Evolutionary conservation across 768 basidiomycete species (phyloP).

Genomic region (Amanita brunnescens): DNA sequence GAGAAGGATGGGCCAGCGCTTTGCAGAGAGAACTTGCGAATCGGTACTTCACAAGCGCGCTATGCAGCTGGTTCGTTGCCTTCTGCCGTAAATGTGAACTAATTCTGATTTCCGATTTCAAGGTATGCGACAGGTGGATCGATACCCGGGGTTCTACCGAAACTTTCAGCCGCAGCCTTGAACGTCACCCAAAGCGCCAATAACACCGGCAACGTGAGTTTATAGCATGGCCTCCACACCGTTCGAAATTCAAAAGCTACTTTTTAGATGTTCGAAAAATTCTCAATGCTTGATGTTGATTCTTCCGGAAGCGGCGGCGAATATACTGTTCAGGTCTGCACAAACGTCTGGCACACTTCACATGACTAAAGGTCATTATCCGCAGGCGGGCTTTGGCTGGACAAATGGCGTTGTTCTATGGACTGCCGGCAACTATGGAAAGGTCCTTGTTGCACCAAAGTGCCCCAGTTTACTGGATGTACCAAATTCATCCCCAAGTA

Average conservation of each 20-base stretch:
- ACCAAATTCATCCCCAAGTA: slow-evolving; percentile 2
- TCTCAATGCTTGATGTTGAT: slow-evolving; percentile 70
- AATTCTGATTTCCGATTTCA: slow-evolving; percentile 1
- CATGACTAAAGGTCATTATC: background rate
- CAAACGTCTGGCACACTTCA: background rate
- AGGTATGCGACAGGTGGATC: slow-evolving; percentile 88
- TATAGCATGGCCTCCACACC: background rate
- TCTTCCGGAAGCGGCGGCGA: slow-evolving; percentile 77
- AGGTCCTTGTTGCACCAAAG: slow-evolving; percentile 45
- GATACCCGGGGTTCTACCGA: slow-evolving; percentile 59
- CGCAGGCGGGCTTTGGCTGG: slow-evolving; percentile 77
- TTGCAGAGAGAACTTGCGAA: slow-evolving; percentile 74
- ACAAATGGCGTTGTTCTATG: slow-evolving; percentile 78
- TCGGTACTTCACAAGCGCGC: slow-evolving; percentile 70
- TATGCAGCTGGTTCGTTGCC: slow-evolving; percentile 77
- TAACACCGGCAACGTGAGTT: slow-evolving; percentile 67
- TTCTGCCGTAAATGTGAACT: background rate
- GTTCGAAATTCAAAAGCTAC: slow-evolving; percentile 1
- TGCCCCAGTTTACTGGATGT: slow-evolving; percentile 43
- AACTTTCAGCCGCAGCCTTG: slow-evolving; percentile 60
- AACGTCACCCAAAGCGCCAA: slow-evolving; percentile 56
- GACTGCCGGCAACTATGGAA: slow-evolving; percentile 61
- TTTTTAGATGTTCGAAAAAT: slow-evolving; percentile 80
- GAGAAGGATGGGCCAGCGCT: slow-evolving; percentile 58
- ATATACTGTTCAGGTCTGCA: slow-evolving; percentile 71